Evolutionary conservation across 2,329 filamentous ascomycete genomes (phyloP).

Genomic region (Sporothrix pseudoabietina): DNA sequence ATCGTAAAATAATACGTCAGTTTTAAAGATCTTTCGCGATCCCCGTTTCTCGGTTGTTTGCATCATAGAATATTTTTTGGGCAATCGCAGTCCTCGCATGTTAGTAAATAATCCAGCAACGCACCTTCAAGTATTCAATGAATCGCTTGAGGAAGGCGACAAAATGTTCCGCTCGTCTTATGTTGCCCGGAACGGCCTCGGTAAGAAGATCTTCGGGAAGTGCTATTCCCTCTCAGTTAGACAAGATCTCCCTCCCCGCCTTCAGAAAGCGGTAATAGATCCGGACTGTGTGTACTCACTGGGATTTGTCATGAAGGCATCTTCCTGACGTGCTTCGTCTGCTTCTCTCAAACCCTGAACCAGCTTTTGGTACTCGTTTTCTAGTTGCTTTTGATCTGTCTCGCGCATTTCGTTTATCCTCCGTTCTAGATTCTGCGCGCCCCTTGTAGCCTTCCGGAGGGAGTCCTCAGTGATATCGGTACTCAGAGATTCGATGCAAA

Average conservation of each 20-base stretch:
- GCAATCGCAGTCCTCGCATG: background rate
- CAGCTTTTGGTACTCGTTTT: slow-evolving; percentile 92
- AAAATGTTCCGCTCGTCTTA: slow-evolving; percentile 93
- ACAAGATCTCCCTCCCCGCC: background rate
- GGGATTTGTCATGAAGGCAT: slow-evolving; percentile 96
- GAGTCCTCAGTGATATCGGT: slow-evolving; percentile 97
- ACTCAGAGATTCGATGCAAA: slow-evolving; percentile 95
- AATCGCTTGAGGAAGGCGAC: slow-evolving; percentile 93
- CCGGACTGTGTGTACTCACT: slow-evolving; percentile 40
- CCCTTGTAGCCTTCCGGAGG: slow-evolving; percentile 82
- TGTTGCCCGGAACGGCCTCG: slow-evolving; percentile 95
- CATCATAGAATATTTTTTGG: background rate
- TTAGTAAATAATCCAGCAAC: background rate
- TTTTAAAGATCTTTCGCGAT: background rate
- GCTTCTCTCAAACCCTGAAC: slow-evolving; percentile 88
- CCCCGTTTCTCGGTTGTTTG: background rate
- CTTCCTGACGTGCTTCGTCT: slow-evolving; percentile 87
- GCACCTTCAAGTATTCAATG: slow-evolving; percentile 87
- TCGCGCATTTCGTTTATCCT: slow-evolving; percentile 94
- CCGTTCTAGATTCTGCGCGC: slow-evolving; percentile 85
- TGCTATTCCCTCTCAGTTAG: slow-evolving; percentile 47
- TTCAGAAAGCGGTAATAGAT: too few species aligned
- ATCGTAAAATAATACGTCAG: slow-evolving; percentile 42
- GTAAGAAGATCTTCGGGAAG: slow-evolving; percentile 91
- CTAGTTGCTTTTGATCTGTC: slow-evolving; percentile 91